Evolutionary conservation across 306 rosid species (phyloP).

Genomic region (Vigna radiata): DNA sequence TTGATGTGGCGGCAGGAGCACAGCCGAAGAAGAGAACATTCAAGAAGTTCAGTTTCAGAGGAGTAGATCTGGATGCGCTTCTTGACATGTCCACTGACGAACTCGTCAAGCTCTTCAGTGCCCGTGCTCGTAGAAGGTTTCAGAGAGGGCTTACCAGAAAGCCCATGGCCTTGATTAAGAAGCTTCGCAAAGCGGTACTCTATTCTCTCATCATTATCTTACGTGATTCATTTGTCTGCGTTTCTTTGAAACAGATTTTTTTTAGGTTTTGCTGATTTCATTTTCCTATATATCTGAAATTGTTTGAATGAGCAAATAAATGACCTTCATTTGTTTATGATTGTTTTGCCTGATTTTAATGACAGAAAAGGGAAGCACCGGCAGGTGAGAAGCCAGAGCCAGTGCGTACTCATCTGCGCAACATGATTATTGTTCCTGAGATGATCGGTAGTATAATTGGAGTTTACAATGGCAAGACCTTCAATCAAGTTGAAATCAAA

Average conservation of each 20-base stretch:
- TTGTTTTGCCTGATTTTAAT: not conserved
- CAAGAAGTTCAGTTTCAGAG: conserved; percentile 91
- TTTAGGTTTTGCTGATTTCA: no score
- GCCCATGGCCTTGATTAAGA: conserved; percentile 97
- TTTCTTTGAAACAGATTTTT: no score
- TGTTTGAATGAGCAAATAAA: no score
- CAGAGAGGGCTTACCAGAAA: conserved; percentile 90
- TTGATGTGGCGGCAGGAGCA: conserved; percentile 64
- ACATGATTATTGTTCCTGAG: conserved; percentile 94
- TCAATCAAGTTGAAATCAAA: conserved; percentile 91
- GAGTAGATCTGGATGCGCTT: conserved; percentile 86
- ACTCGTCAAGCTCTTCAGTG: conserved; percentile 82
- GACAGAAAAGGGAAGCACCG: conserved; percentile 92
- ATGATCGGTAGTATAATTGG: conserved; percentile 94
- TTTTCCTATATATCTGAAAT: no score
- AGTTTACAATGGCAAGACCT: conserved; percentile 90
- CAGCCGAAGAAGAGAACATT: conserved; percentile 88
- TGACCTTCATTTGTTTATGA: not conserved
- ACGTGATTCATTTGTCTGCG: no score
- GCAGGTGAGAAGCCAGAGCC: conserved; percentile 95
- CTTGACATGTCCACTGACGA: conserved; percentile 93
- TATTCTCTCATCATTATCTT: not conserved
- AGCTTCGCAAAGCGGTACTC: conserved; percentile 90
- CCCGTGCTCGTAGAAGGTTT: conserved; percentile 96
- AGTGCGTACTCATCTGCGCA: conserved; percentile 87